Evolutionary conservation across 73 alveolate genomes (phyloP).

Genomic region (Uronychia setigera): DNA sequence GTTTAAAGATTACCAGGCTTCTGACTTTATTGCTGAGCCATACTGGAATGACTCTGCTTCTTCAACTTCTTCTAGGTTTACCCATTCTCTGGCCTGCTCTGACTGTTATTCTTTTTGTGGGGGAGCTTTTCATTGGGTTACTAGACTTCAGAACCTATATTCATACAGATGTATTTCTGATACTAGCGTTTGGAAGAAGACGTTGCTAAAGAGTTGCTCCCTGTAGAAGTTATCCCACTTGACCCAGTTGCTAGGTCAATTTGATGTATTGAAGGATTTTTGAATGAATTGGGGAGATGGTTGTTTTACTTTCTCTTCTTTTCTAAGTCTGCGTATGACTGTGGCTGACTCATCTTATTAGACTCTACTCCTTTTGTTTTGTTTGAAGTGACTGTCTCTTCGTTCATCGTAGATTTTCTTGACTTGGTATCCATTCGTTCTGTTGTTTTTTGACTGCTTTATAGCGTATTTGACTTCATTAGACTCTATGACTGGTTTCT

Average conservation of each 20-base stretch:
- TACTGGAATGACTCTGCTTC: neutral
- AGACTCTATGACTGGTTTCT: neutral
- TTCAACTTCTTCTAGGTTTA: neutral
- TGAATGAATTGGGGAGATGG: neutral
- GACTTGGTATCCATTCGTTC: neutral
- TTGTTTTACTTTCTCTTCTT: neutral
- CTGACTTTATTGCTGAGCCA: too few species aligned
- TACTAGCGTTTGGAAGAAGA: neutral
- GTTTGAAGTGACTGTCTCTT: too few species aligned
- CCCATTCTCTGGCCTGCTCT: neutral
- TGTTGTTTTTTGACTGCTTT: neutral
- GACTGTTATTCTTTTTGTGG: neutral
- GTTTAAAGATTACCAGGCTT: neutral
- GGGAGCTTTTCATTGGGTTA: neutral
- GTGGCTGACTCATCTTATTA: too few species aligned
- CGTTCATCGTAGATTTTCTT: neutral
- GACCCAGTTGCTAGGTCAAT: too few species aligned
- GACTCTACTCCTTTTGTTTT: neutral
- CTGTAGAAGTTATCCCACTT: too few species aligned
- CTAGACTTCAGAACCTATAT: neutral
- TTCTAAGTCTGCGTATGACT: neutral
- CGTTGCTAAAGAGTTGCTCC: neutral
- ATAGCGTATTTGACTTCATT: neutral
- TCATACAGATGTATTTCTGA: neutral
- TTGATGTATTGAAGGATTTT: neutral